phyloP scores from a whole-genome alignment of 2,329 filamentous ascomycete species.

The Aspergillus sojae region DNA sequence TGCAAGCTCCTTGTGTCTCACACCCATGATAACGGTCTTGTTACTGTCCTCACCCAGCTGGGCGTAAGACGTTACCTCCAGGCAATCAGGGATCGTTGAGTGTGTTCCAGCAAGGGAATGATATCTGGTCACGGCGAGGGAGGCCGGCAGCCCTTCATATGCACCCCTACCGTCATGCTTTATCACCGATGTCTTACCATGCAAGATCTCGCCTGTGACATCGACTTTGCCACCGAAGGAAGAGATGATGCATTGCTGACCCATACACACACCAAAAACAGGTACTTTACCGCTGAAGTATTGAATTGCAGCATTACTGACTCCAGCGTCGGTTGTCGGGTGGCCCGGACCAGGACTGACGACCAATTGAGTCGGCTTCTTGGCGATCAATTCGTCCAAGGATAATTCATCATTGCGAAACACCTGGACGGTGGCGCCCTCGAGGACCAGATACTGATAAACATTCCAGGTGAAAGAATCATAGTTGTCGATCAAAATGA shows the following conservation, averaged over 20 bases:
- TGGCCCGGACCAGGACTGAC: slow-evolving; percentile 95
- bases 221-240: slow-evolving; percentile 89
- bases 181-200: slow-evolving; percentile 93
- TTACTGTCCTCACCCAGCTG: slow-evolving; percentile 68
- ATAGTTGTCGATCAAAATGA: slow-evolving; percentile 97
- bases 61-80: slow-evolving; percentile 92
- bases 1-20: slow-evolving; percentile 86
- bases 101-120: slow-evolving; percentile 94
- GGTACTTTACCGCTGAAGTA: slow-evolving; percentile 94
- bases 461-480: slow-evolving; percentile 99
- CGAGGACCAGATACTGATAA: slow-evolving; percentile 96
- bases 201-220: slow-evolving; percentile 92
- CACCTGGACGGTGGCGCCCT: slow-evolving; percentile 87
- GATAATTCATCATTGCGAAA: slow-evolving; percentile 91
- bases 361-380: slow-evolving; percentile 89
- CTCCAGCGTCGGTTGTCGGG: slow-evolving; percentile 84
- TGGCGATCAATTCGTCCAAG: slow-evolving; percentile 77
- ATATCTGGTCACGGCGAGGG: slow-evolving; percentile 87
- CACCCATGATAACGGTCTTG: slow-evolving; percentile 92
- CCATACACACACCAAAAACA: slow-evolving; percentile 98
- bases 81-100: slow-evolving; percentile 77
- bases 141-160: slow-evolving; percentile 77
- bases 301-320: slow-evolving; percentile 88
- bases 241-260: slow-evolving; percentile 96
- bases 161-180: slow-evolving; percentile 90